These are phyloP conservation scores for Pichia paraexigua DNA, from an alignment of 805 yeast genomes.

Conservation along the genomic window DNA sequence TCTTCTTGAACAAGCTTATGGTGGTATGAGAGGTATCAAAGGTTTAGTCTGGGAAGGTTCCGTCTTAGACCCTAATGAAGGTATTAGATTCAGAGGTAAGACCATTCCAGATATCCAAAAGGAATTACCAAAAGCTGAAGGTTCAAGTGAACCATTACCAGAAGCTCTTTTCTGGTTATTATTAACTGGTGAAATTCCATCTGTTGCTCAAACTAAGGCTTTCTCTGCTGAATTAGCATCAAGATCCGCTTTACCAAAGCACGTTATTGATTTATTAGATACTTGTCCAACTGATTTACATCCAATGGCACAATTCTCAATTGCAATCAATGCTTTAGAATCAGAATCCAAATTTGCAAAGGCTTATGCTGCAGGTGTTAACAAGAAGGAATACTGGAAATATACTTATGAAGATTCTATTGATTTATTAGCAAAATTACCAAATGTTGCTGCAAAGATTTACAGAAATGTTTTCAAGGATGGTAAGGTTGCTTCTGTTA, in stretches of 20 bases:
- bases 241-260: constrained; percentile 69
- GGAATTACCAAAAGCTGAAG: constrained; percentile 68
- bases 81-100: constrained; percentile 78
- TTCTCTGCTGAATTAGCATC: constrained; percentile 73
- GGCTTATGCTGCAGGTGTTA: constrained; percentile 78
- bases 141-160: constrained; percentile 59
- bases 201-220: constrained; percentile 60
- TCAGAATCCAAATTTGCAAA: constrained; percentile 76
- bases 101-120: constrained; percentile 74
- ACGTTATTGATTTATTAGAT: constrained; percentile 65
- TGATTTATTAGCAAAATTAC: constrained; percentile 74
- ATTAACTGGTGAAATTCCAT: constrained; percentile 77
- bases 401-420: constrained; percentile 75
- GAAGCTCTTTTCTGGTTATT: constrained; percentile 79
- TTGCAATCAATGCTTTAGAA: constrained; percentile 76
- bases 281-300: constrained; percentile 68
- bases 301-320: constrained; percentile 87
- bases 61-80: constrained; percentile 76
- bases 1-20: constrained; percentile 72
- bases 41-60: constrained; percentile 88
- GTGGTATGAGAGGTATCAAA: constrained; percentile 87
- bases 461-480: constrained; percentile 81
- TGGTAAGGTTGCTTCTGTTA: constrained; percentile 52
- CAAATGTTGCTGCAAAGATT: constrained; percentile 73
- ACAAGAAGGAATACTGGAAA: constrained; percentile 79